These are phyloP conservation scores for Pseudonectria buxi DNA, from an alignment of 2,329 filamentous ascomycete species.

Conservation along the genomic window DNA sequence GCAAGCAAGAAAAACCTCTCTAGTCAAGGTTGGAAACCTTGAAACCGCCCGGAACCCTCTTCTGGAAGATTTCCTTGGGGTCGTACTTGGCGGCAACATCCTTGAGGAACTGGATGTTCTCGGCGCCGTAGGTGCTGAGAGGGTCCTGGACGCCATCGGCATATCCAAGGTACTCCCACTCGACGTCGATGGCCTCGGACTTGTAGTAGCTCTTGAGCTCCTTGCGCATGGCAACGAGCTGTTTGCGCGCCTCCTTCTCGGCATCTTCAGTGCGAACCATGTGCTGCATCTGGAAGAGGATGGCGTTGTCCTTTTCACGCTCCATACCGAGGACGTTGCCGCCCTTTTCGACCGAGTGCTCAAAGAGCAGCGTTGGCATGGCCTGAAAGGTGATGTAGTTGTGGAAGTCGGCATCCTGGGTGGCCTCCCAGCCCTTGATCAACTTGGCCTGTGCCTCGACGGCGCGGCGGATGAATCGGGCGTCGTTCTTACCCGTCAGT, in stretches of 20 bases:
- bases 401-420: slow-evolving; percentile 6
- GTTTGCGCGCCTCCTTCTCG: slow-evolving; percentile 1
- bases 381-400: slow-evolving; percentile 3
- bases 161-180: slow-evolving; percentile 16
- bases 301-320: slow-evolving; percentile 2
- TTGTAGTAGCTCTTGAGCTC: background rate
- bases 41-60: slow-evolving; percentile 11
- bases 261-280: slow-evolving; percentile 2
- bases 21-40: slow-evolving; percentile 12
- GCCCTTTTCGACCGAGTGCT: slow-evolving; percentile 2
- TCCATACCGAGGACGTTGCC: slow-evolving; percentile 4
- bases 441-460: slow-evolving; percentile 3
- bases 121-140: slow-evolving; percentile 14
- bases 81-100: slow-evolving; percentile 17
- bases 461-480: slow-evolving; percentile 1
- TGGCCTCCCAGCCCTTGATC: slow-evolving; percentile 5
- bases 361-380: slow-evolving; percentile 3
- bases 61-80: slow-evolving; percentile 22
- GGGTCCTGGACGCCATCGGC: slow-evolving; percentile 14
- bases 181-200: slow-evolving; percentile 9
- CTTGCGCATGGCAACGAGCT: slow-evolving; percentile 1
- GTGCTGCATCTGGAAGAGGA: slow-evolving; percentile 3
- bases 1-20: too few relatives aligned
- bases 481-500: slow-evolving; percentile 7
- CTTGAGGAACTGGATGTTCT: slow-evolving; percentile 15